Base-by-base conservation (phyloP, 352 stramenopile genomes). In the Globisporangium sylvaticum region DNA sequence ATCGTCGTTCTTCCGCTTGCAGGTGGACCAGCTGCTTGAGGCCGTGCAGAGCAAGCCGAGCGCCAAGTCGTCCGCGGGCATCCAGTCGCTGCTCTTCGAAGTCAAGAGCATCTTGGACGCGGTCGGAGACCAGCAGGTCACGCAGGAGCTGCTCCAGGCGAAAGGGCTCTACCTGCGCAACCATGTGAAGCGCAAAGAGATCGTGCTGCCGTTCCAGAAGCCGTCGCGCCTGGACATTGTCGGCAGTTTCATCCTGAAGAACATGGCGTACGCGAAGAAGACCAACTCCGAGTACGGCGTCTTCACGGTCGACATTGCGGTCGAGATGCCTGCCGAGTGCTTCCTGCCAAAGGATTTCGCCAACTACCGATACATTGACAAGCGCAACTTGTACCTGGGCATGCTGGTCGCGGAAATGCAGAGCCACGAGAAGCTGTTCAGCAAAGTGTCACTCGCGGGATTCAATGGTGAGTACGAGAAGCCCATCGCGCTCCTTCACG, bases 301-400 rank as follows among this genome's bases (percentile, higher is more conserved):
- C 9, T 69, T 94, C 42, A 89, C 75, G 0, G 75, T 97, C 37
- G 90, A 97, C 64, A 46, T 97, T 18, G 79, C 89, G 0, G 75
- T 97, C 15, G 79, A 92, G 69, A 97, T 97, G 67, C 91, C 91
- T 0, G 57, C 69, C 7, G 69, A 65, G 7, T 97, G 90, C 72
- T 94, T 97, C 66, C 50, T 95, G 22, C 86, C 87, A 10, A 96
- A 96, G 69, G 91, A 97, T 66, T 94, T 95, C 69, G 72, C 86
- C 53, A 97, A 97, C 76, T 95, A 95, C 73, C 76, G 87, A 27
- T 97, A 96, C 69, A 80, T 89, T 5, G 90, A 97, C 80, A 97
- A 96, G 74, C 80, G 90, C 34, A 92, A 89, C 59, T 58, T 97
- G 67, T 97, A 96, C 64, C 68, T 96, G 0, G 89, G 84, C 3